Evolutionary conservation across 495 filamentous ascomycete species (phyloP).

Genomic region (Lindgomyces ingoldianus): DNA sequence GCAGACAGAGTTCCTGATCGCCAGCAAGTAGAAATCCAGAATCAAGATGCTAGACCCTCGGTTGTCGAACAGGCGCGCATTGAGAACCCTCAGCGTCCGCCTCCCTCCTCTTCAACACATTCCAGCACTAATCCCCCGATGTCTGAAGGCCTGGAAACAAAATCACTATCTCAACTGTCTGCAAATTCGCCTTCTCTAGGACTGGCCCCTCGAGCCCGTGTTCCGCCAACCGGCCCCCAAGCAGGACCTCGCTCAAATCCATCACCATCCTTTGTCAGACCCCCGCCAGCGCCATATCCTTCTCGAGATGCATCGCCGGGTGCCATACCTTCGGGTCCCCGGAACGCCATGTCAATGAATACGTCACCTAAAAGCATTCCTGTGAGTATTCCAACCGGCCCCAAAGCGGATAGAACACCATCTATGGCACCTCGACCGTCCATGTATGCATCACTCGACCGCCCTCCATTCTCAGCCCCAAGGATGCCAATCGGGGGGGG

Average conservation of each 20-base stretch:
- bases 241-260: slow-evolving; percentile 29
- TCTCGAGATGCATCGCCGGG: slow-evolving; percentile 30
- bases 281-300: slow-evolving; percentile 14
- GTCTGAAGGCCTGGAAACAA: slow-evolving; percentile 5
- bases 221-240: slow-evolving; percentile 33
- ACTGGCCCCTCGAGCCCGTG: slow-evolving; percentile 16
- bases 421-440: slow-evolving; percentile 28
- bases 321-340: slow-evolving; percentile 36
- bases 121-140: background rate
- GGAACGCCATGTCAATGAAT: slow-evolving; percentile 33
- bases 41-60: slow-evolving; percentile 14
- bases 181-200: slow-evolving; percentile 27
- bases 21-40: slow-evolving; percentile 2
- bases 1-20: slow-evolving; percentile 36
- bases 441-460: slow-evolving; percentile 34
- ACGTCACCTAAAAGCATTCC: slow-evolving; percentile 42
- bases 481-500: slow-evolving; percentile 16
- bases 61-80: slow-evolving; percentile 10
- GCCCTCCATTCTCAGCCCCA: slow-evolving; percentile 34
- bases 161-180: slow-evolving; percentile 2
- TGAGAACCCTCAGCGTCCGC: slow-evolving; percentile 14
- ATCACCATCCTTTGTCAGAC: slow-evolving; percentile 38
- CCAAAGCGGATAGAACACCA: slow-evolving; percentile 43
- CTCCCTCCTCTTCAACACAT: slow-evolving; percentile 4
- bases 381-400: slow-evolving; percentile 45